Evolutionary conservation across 192 early-diverging fungal species (phyloP).

Genomic region (Coemansia reversa): DNA sequence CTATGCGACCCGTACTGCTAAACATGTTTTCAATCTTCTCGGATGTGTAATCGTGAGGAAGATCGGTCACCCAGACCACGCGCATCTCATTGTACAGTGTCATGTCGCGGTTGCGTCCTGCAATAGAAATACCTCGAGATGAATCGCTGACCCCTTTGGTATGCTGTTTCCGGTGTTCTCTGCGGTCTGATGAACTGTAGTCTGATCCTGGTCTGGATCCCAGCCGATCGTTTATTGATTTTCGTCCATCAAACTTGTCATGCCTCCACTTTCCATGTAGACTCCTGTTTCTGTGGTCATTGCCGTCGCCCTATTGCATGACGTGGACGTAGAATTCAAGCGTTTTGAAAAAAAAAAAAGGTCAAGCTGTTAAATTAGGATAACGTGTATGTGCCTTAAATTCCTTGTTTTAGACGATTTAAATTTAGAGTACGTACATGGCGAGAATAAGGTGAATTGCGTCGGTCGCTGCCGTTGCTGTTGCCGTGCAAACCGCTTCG

Average conservation of each 20-base stretch:
- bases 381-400: not conserved
- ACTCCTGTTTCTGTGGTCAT: not conserved
- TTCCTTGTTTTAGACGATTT: not conserved
- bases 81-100: constrained; percentile 33
- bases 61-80: constrained; percentile 29
- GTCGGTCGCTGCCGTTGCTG: not conserved
- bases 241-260: constrained; percentile 25
- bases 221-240: constrained; percentile 38
- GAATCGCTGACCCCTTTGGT: not conserved
- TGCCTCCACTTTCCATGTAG: constrained; percentile 24
- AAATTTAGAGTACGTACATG: not conserved
- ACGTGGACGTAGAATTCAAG: not conserved
- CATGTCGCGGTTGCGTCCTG: constrained; percentile 28
- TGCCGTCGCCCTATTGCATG: not conserved
- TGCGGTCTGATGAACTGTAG: not conserved
- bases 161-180: not conserved
- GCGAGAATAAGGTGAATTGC: not conserved
- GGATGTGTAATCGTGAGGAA: constrained; percentile 30
- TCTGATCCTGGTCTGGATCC: constrained; percentile 7
- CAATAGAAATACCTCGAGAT: constrained; percentile 28
- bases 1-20: constrained; percentile 38
- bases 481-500: constrained; percentile 6
- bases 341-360: not conserved
- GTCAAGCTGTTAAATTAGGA: not conserved
- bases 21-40: constrained; percentile 44